Base-by-base conservation (phyloP, 2,329 filamentous ascomycete species). In the Cladosporium sp. region DNA sequence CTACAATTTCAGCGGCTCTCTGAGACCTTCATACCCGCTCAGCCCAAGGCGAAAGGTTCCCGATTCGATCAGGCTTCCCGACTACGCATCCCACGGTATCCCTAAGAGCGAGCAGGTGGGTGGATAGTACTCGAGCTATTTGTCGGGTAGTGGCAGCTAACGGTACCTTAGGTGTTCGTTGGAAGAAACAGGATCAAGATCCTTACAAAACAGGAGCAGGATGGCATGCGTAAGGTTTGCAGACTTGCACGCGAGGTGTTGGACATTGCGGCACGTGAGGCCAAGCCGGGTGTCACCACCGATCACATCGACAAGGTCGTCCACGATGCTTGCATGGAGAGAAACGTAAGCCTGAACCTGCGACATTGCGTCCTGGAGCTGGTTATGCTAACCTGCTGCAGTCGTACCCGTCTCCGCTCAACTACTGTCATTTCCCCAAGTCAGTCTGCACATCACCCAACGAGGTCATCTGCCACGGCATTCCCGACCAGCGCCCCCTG, bases 391-490 rank as follows among this genome's bases (percentile, higher is more conserved):
- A 52, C 49, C 14, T 32, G 4, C n/a, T 28, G 31, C 57, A 95
- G 90, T 87, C 89, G 9, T 95, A 95, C 67, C 90, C 90, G 0
- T 95, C 91, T 1, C 89, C 90, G 1, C 75, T 96, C 37, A 95
- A 95, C 74, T 96, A 96, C 74, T 86, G 87, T 75, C 77, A 89
- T 70, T 97, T 96, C 73, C 92, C 92, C 59, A 97, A 97, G 74
- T 96, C 92, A 0, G 87, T 95, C 57, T 97, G 92, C 72, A 96
- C 90, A 2, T 96, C 91, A 1, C 74, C 88, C 49, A 97, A 97
- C 75, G 92, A 97, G 73, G 86, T 95, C 58, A 95, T 97, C 68
- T 97, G 92, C 75, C 92, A 97, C 76, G 92, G 92, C 46, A 97
- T 97, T 58, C 92, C 92, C 16, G 92, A 97, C 65, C 83, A 93